These are phyloP conservation scores for Luffa aegyptiaca DNA, from an alignment of 306 rosid genomes.

Conservation along the genomic window DNA sequence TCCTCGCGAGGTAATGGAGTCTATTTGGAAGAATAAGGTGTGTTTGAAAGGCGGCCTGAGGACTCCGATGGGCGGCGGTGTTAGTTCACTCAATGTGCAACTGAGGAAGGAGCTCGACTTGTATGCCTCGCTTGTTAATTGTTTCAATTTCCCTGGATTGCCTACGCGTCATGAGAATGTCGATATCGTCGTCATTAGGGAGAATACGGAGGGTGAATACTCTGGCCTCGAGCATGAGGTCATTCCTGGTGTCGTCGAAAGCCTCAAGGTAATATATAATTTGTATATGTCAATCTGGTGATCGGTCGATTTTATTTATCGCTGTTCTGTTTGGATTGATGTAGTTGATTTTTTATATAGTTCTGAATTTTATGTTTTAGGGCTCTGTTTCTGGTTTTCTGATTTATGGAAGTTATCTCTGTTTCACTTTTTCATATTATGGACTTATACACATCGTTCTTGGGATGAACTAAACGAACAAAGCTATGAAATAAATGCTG, in stretches of 20 bases:
- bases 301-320: neutral
- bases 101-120: slow-evolving; percentile 81
- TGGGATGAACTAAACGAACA: neutral
- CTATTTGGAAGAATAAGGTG: slow-evolving; percentile 73
- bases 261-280: slow-evolving; percentile 62
- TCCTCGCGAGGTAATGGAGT: slow-evolving; percentile 49
- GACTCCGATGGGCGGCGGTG: slow-evolving; percentile 90
- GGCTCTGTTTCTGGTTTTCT: neutral
- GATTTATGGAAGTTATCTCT: neutral
- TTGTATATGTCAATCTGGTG: neutral
- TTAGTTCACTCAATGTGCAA: slow-evolving; percentile 67
- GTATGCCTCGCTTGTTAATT: slow-evolving; percentile 67
- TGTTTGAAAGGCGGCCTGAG: slow-evolving; percentile 70
- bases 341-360: neutral
- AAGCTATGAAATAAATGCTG: neutral
- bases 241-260: slow-evolving; percentile 89
- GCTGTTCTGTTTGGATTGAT: neutral
- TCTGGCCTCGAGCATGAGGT: slow-evolving; percentile 96
- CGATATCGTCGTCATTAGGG: slow-evolving; percentile 77
- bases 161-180: slow-evolving; percentile 76
- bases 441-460: neutral
- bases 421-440: neutral
- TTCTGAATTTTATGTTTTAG: neutral
- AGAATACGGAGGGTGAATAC: slow-evolving; percentile 93
- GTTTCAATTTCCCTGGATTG: slow-evolving; percentile 56